These are phyloP conservation scores for Trichoderma polysporum DNA, from an alignment of 2,329 filamentous ascomycete species.

Conservation along the genomic window DNA sequence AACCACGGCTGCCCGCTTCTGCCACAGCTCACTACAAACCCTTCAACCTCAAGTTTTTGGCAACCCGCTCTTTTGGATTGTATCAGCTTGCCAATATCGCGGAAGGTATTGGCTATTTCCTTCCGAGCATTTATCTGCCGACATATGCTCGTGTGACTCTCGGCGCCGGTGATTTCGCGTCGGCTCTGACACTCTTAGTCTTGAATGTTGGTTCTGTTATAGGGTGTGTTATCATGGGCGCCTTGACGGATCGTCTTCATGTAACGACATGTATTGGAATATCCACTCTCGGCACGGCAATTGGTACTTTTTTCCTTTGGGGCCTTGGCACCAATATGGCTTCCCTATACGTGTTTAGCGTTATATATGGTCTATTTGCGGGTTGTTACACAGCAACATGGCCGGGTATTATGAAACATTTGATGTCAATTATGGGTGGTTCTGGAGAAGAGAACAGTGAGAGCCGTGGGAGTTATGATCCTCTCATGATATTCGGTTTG, in stretches of 20 bases:
- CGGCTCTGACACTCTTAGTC: conserved; percentile 57
- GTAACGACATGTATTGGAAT: conserved; percentile 55
- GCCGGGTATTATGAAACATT: conserved; percentile 54
- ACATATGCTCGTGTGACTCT: conserved; percentile 53
- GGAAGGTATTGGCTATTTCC: conserved; percentile 62
- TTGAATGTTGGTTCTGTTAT: conserved; percentile 61
- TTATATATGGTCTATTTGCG: conserved; percentile 65
- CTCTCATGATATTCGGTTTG: conserved; percentile 57
- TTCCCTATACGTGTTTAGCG: conserved; percentile 58
- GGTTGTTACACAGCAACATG: conserved; percentile 63
- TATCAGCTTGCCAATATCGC: conserved; percentile 58
- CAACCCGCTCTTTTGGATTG: conserved; percentile 54
- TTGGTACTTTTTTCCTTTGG: conserved; percentile 62
- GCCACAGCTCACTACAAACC: conserved; percentile 37
- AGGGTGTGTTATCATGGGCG: conserved; percentile 59
- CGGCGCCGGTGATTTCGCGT: conserved; percentile 47
- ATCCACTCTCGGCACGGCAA: conserved; percentile 54
- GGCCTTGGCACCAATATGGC: conserved; percentile 54
- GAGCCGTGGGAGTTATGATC: conserved; percentile 36
- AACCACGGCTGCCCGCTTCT: conserved; percentile 50
- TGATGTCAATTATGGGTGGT: conserved; percentile 24
- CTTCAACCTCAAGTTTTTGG: conserved; percentile 51
- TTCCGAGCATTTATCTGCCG: conserved; percentile 62
- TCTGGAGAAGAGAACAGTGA: not conserved
- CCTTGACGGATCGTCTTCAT: conserved; percentile 53